Evolutionary conservation across 139 green algal species (phyloP).

Genomic region (Chlorella sp.): DNA sequence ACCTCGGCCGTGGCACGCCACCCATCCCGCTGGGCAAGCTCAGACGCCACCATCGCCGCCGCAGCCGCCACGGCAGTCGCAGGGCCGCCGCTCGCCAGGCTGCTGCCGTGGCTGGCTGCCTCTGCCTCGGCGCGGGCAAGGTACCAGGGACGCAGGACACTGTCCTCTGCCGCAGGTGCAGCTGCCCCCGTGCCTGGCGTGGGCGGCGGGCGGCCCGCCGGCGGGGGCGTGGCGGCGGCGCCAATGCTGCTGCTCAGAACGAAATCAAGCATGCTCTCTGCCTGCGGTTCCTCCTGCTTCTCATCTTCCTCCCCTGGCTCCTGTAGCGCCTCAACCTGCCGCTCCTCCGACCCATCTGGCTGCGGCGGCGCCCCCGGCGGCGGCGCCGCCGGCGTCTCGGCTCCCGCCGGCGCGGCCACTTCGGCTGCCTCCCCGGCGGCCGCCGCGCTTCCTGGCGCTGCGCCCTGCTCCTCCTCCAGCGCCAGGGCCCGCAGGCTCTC

Average conservation of each 20-base stretch:
- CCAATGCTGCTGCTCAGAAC: too few species aligned
- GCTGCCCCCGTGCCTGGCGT: neutral
- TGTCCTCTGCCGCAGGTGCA: neutral
- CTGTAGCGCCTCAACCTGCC: neutral
- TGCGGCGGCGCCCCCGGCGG: conserved; percentile 2
- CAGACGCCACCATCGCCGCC: neutral
- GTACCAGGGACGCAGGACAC: too few species aligned
- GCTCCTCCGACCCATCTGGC: neutral
- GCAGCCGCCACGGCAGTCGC: neutral
- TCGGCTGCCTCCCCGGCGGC: neutral
- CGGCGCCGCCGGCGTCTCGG: neutral
- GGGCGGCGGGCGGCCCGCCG: neutral
- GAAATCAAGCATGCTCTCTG: conserved; percentile 12
- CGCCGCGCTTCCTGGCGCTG: neutral
- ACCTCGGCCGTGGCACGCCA: conserved; percentile 67
- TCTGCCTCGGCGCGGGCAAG: too few species aligned
- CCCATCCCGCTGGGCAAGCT: conserved; percentile 15
- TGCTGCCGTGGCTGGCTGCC: neutral
- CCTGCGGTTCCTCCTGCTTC: neutral
- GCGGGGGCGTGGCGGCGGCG: too few species aligned
- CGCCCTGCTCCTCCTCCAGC: neutral
- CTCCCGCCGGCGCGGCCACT: neutral
- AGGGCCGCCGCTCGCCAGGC: neutral
- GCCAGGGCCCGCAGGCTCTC: conserved; percentile 9
- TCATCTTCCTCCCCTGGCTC: neutral